These are phyloP conservation scores for Coemansia sp. DNA, from an alignment of 192 early-diverging fungal genomes.

Conservation along the genomic window DNA sequence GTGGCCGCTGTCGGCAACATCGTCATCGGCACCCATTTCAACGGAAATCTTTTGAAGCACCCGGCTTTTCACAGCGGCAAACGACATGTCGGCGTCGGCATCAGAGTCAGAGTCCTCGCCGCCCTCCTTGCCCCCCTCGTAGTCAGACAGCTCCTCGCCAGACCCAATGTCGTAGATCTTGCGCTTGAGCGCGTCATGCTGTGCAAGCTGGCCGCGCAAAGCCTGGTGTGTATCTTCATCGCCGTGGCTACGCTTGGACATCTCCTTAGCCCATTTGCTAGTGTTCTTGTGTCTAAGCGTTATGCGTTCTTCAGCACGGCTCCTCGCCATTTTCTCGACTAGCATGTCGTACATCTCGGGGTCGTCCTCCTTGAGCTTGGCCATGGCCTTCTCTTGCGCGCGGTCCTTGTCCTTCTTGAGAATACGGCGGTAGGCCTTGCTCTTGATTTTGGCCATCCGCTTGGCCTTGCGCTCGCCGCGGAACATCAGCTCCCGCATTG, in stretches of 20 bases:
- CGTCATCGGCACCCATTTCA: constrained; percentile 21
- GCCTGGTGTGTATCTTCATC: constrained; percentile 67
- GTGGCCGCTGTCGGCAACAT: constrained; percentile 46
- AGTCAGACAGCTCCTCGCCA: constrained; percentile 54
- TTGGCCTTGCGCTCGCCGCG: constrained; percentile 87
- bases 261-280: constrained; percentile 91
- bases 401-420: constrained; percentile 73
- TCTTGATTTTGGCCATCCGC: constrained; percentile 94
- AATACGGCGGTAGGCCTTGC: constrained; percentile 89
- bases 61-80: constrained; percentile 6
- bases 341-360: constrained; percentile 52
- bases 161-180: constrained; percentile 71
- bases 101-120: constrained; percentile 26
- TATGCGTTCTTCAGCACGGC: constrained; percentile 87
- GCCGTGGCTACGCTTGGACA: constrained; percentile 58
- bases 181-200: constrained; percentile 70
- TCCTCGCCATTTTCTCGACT: constrained; percentile 34
- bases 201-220: constrained; percentile 75
- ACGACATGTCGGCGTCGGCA: constrained; percentile 16
- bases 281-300: constrained; percentile 90
- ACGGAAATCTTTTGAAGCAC: constrained; percentile 9
- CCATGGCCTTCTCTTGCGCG: constrained; percentile 57
- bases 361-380: constrained; percentile 67
- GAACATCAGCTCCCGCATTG: constrained; percentile 92
- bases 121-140: constrained; percentile 45